Evolutionary conservation across 2,329 filamentous ascomycete species (phyloP), one percentile per base, ranked within the genome.

Genomic region (Alternaria rosae): DNA sequence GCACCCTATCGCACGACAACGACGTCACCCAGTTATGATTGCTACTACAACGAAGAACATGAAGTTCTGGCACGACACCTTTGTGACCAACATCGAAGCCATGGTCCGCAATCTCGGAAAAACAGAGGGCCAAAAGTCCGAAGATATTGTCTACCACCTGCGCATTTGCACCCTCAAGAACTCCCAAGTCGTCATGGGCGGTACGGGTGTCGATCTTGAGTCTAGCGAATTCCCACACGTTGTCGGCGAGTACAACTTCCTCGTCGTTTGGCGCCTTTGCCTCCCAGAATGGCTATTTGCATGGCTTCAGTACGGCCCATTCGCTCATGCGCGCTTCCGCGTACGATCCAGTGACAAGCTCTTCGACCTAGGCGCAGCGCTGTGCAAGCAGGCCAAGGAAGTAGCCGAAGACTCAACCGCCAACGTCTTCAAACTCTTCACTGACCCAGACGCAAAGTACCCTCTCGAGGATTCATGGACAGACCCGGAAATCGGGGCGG

Each of bases 181-280:
- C 52, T 70, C 68, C 0, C 68, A 69, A 53, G 59, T 67, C 15
- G 61, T 70, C 51, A 69, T 70, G 62, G 68, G 66, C 35, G 68
- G 68, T 4, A 64, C 66, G 7, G 50, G n/a, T 15, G 68, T 67
- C 7, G 60, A 70, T 23, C 42, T 70, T 3, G 68, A 69, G 20
- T 35, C 58, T 1, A 21, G 15, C 4, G 64, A 65, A 25, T 70
- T 70, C n/a, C 68, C 68, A 5, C 59, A 30, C 6, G 60, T 68
- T 11, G 66, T 70, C 9, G 68, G 68, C 17, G 66, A 70, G 30
- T 70, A 70, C 26, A 70, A 70, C 28, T 70, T 70, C 26, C 68
- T 67, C 7, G 68, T 70, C 1, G 64, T 70, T 6, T 70, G 68
- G 68, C 52, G 68, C 11, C 60, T 70, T 6, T 70, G 68, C 12